Base-by-base conservation (phyloP, 768 basidiomycete species). In the Xerocomus spinulosus region DNA sequence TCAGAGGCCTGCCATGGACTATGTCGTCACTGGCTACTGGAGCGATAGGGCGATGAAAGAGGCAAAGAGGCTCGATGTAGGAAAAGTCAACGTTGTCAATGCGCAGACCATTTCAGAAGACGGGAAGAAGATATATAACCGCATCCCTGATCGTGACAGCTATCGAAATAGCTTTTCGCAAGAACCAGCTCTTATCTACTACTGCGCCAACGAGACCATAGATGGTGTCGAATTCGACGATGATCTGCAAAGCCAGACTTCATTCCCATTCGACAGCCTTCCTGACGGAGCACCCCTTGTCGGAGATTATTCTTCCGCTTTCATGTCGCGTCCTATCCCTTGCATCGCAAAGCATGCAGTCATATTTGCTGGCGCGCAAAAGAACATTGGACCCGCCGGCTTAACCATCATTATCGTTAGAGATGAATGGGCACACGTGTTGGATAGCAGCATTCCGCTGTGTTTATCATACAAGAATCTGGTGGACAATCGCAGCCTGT, bases 141-240 rank as follows among this genome's bases (percentile, higher is more conserved):
- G 78, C 53, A 81, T 98, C 62, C 93, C 96, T 9, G 71, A 82
- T 10, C 82, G 80, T 62, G 69, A 73, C 45, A 76, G 77, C 44
- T 98, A 87, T 77, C 49, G n/a, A 41, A 43, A 59, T 21, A 63
- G 69, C 9, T 92, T 97, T 72, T 86, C 87, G 8, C 53, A 69
- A n/a, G 78, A 83, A 62, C 85, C 95, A 13, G 94, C 88, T 23
- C 78, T 94, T 56, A 84, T 97, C 50, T 98, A 95, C 72, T 98
- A 96, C 72, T 99, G 96, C 78, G 96, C 96, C 68, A 99, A 99
- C 75, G 96, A 99, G 74, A 99, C 96, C 13, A 87, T 98, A 49
- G 86, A 95, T 57, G 96, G 96, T 35, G 85, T 93, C 39, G 85
- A 98, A 72, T 98, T 89, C 71, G 72, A 84, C 2, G 63, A 73